Base-by-base conservation (phyloP, 345 rosid genomes). In the Murraya koenigii region DNA sequence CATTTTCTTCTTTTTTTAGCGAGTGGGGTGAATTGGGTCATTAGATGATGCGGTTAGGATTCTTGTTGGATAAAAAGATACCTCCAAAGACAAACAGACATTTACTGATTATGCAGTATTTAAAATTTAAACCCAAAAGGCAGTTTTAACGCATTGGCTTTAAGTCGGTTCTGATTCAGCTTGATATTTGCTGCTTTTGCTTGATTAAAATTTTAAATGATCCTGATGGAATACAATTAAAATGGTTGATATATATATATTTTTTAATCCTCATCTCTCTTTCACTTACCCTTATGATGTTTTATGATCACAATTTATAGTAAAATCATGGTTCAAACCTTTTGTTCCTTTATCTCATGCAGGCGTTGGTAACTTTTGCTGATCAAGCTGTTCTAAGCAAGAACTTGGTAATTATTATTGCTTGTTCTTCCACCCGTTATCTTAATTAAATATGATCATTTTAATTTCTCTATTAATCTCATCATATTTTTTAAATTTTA, bases 301-400 rank as follows among this genome's bases (percentile, higher is more conserved):
- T 63, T 3, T 47, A 30, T 59, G 44, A 63, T 32, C 11, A 54
- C 20, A 49, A 33, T 75, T 2, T 62, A 64, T 25, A 23, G 19
- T 39, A 6, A 36, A 67, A 58, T n/a, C 6, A 44, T 39, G 59
- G 58, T 64, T 4, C 62, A 41, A 14, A 71, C 25, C 60, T 54
- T 61, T 39, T 49, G 79, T 77, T 72, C 44, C 77, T 25, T 77
- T 60, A 15, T 62, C 76, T 55, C 52, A 75, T 78, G 86, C 83
- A 91, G 97, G 80, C 90, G 72, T 79, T 93, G 83, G 82, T 52
- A 69, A 81, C 83, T 33, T 76, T 81, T 66, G 92, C 90, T 10
- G 92, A 90, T 72, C 90, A 91, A 79, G 98, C 98, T 71, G 71
- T 85, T 75, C 81, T 91, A 69, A 93, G 98, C 91, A 93, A 93